Percentiles rank a stretch among this genome's conserved stretches.
Evolutionary conservation across 371 early-diverging fungal species (phyloP).

Genomic region (Rhizomucor miehei): DNA sequence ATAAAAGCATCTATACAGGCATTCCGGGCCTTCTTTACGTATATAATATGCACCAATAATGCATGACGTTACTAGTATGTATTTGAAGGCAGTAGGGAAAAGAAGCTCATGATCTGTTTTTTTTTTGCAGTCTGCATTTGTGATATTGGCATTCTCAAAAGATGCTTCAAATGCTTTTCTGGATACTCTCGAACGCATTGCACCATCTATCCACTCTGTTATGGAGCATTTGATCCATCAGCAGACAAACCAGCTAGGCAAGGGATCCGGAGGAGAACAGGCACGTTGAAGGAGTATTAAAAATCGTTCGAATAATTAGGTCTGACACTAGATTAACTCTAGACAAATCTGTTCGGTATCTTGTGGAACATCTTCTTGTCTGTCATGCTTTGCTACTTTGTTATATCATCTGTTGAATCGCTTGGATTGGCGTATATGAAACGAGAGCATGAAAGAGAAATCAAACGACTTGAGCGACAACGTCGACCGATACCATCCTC

Average conservation of each 20-base stretch:
- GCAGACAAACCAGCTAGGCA: constrained; percentile 23
- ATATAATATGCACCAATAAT: no score
- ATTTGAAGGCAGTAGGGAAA: no score
- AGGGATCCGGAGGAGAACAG: constrained; percentile 14
- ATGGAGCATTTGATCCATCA: constrained; percentile 30
- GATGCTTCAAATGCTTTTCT: constrained; percentile 19
- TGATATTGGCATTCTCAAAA: constrained; percentile 22
- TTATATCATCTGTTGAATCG: constrained; percentile 77
- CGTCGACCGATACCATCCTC: constrained; percentile 3
- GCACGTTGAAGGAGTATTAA: constrained; percentile 16
- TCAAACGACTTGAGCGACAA: constrained; percentile 11
- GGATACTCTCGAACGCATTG: constrained; percentile 4
- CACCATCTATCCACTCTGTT: constrained; percentile 24
- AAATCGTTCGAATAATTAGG: constrained; percentile 1
- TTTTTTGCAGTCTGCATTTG: constrained; percentile 17
- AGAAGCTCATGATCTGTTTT: no score
- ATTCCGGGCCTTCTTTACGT: no score
- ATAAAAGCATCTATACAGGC: constrained; percentile 84
- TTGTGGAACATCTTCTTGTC: constrained; percentile 79
- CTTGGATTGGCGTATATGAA: constrained; percentile 70
- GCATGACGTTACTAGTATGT: no score
- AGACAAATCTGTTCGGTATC: constrained; percentile 42
- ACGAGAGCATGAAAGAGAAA: constrained; percentile 37
- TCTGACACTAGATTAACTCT: constrained; percentile 6
- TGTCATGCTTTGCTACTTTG: constrained; percentile 80